Evolutionary conservation across 305 asterid genomes (phyloP).

Genomic region (Rubia balearica): DNA sequence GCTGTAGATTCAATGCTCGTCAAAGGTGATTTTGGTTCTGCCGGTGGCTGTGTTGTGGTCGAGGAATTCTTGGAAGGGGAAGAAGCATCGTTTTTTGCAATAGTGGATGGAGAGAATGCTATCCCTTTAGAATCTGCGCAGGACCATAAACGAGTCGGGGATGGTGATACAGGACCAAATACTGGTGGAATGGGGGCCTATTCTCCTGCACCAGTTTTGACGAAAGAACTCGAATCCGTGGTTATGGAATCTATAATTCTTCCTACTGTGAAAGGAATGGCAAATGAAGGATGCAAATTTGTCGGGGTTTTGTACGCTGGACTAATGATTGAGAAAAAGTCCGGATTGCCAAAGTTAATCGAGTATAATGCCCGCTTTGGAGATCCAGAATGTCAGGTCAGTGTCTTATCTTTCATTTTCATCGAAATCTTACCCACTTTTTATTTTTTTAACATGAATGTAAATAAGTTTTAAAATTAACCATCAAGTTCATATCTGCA

Average conservation of each 20-base stretch:
- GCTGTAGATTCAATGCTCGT: constrained; percentile 94
- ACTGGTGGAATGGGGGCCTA: constrained; percentile 99
- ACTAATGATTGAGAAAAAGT: constrained; percentile 83
- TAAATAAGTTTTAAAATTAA: no score
- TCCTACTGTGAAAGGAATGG: constrained; percentile 98
- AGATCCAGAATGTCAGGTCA: constrained; percentile 99
- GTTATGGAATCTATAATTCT: constrained; percentile 76
- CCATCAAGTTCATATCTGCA: neutral
- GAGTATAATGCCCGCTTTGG: constrained; percentile 98
- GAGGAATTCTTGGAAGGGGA: constrained; percentile 96
- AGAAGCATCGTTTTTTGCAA: constrained; percentile 91
- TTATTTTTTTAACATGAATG: no score
- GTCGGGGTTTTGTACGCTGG: constrained; percentile 95
- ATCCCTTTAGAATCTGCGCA: constrained; percentile 91
- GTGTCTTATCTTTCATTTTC: neutral
- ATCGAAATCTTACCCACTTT: neutral
- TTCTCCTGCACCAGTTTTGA: constrained; percentile 92
- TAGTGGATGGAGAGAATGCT: constrained; percentile 94
- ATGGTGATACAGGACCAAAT: constrained; percentile 87
- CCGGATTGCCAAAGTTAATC: constrained; percentile 83
- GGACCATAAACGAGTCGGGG: constrained; percentile 97
- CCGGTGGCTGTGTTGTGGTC: constrained; percentile 65
- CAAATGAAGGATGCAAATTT: constrained; percentile 82
- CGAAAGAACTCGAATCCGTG: constrained; percentile 66
- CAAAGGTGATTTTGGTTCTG: constrained; percentile 64